Conservation (phyloP, 2,329 filamentous ascomycete genomes). For the Cephalotrichum gorgonifer region DNA sequence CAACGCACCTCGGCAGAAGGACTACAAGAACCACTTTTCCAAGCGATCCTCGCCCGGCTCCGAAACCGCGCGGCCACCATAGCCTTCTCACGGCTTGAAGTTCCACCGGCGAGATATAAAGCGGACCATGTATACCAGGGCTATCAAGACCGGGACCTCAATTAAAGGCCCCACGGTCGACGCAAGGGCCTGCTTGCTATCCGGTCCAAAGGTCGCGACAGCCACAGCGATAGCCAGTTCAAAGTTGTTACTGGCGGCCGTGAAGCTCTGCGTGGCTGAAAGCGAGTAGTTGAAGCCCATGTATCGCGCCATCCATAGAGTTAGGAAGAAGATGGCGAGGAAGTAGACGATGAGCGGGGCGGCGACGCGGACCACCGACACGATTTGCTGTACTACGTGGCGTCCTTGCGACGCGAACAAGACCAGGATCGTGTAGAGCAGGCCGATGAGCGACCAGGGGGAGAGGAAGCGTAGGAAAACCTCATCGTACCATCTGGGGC, state of each 20-base stretch:
- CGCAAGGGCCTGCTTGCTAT: conserved; percentile 72
- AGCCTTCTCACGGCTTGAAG: conserved; percentile 43
- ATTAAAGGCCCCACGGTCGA: conserved; percentile 77
- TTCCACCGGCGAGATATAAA: conserved; percentile 52
- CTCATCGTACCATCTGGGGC: conserved; percentile 52
- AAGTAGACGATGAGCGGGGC: conserved; percentile 81
- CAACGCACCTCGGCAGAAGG: no score
- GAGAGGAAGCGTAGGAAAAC: conserved; percentile 58
- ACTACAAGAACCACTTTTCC: no score
- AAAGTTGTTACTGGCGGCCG: conserved; percentile 87
- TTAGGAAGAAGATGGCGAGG: conserved; percentile 59
- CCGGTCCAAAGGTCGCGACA: conserved; percentile 66
- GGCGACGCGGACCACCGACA: conserved; percentile 69
- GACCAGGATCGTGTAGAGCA: conserved; percentile 79
- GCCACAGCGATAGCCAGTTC: conserved; percentile 85
- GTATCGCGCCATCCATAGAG: conserved; percentile 52
- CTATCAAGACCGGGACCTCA: conserved; percentile 74
- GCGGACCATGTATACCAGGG: conserved; percentile 67
- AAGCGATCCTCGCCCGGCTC: conserved; percentile 43
- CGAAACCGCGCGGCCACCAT: conserved; percentile 60
- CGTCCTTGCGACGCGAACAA: conserved; percentile 74
- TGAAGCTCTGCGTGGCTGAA: conserved; percentile 71
- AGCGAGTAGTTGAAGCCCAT: conserved; percentile 66
- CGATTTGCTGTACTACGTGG: conserved; percentile 72
- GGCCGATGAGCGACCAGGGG: conserved; percentile 69